phyloP scores from a whole-genome alignment of 2,329 filamentous ascomycete species.

The Penicillium hesseltinei region DNA sequence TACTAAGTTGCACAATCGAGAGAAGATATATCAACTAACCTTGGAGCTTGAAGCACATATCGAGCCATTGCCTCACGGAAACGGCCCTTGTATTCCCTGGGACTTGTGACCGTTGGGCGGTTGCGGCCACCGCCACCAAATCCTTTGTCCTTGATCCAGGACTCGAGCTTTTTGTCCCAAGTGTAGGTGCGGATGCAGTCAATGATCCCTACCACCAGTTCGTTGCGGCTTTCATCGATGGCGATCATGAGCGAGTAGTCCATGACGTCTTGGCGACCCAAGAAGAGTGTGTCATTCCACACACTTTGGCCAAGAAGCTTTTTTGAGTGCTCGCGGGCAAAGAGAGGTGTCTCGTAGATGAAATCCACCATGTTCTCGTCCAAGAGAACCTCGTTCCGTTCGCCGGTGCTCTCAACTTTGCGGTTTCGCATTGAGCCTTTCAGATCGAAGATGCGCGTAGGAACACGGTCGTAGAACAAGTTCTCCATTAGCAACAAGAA shows the following conservation, averaged over 20 bases:
- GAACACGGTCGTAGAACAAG: constrained; percentile 89
- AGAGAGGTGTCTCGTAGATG: constrained; percentile 94
- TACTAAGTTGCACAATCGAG: neutral
- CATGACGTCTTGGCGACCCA: constrained; percentile 96
- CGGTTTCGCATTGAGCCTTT: constrained; percentile 99
- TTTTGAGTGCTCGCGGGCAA: constrained; percentile 93
- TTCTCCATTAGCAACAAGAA: constrained; percentile 97
- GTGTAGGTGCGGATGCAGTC: constrained; percentile 98
- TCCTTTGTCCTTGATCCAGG: constrained; percentile 97
- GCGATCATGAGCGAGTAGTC: constrained; percentile 99
- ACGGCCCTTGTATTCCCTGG: constrained; percentile 94
- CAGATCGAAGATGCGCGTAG: constrained; percentile 88
- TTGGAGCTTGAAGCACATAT: constrained; percentile 59
- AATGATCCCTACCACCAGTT: constrained; percentile 95
- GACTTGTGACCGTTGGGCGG: constrained; percentile 91
- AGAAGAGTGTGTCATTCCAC: constrained; percentile 95
- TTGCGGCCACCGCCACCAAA: constrained; percentile 76
- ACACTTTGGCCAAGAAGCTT: constrained; percentile 87
- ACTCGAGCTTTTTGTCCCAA: constrained; percentile 99
- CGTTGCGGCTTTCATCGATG: constrained; percentile 83
- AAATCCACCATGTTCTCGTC: constrained; percentile 99
- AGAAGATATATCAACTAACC: constrained; percentile 33
- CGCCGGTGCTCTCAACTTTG: constrained; percentile 92
- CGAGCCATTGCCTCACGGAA: constrained; percentile 96
- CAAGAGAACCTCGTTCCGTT: constrained; percentile 91